Percentiles rank a stretch among this genome's conserved stretches.
Conservation (phyloP, 2,329 filamentous ascomycete genomes). For the Alternaria infectoria region DNA sequence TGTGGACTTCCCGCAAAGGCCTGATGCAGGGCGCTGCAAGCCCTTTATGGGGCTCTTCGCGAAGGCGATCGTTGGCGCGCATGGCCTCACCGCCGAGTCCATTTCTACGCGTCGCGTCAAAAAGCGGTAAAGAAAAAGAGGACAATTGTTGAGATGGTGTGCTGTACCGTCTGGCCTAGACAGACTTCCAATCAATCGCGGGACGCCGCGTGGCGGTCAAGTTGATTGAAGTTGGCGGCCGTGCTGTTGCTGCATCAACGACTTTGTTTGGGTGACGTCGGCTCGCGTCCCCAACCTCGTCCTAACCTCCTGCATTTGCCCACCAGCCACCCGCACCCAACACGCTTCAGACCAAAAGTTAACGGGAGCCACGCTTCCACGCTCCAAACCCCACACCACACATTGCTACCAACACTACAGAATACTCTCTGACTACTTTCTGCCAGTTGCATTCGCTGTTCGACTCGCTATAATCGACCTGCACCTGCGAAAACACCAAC, state of each 20-base stretch:
- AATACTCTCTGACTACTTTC: constrained; percentile 20
- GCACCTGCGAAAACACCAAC: constrained; percentile 13
- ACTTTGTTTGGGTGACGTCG: constrained; percentile 24
- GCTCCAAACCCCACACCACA: constrained; percentile 11
- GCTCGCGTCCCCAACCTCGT: constrained; percentile 22
- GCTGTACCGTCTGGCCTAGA: neutral
- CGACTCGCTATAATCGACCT: neutral
- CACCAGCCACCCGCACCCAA: constrained; percentile 10
- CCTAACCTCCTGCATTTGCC: constrained; percentile 18
- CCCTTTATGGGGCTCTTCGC: neutral
- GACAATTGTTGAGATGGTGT: neutral
- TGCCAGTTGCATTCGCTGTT: constrained; percentile 24
- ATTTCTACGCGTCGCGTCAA: neutral
- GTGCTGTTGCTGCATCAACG: constrained; percentile 24
- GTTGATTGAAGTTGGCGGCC: neutral
- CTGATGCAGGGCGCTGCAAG: neutral
- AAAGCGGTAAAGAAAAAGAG: neutral
- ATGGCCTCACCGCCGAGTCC: neutral
- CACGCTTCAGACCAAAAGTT: constrained; percentile 20
- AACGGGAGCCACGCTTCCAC: constrained; percentile 14
- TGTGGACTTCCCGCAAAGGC: neutral
- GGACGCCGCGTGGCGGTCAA: constrained; percentile 5
- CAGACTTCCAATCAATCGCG: constrained; percentile 1
- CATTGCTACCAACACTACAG: constrained; percentile 14
- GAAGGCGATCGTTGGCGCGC: neutral